Evolutionary conservation across 2,329 filamentous ascomycete genomes (phyloP).

Genomic region (Dothistroma septosporum): DNA sequence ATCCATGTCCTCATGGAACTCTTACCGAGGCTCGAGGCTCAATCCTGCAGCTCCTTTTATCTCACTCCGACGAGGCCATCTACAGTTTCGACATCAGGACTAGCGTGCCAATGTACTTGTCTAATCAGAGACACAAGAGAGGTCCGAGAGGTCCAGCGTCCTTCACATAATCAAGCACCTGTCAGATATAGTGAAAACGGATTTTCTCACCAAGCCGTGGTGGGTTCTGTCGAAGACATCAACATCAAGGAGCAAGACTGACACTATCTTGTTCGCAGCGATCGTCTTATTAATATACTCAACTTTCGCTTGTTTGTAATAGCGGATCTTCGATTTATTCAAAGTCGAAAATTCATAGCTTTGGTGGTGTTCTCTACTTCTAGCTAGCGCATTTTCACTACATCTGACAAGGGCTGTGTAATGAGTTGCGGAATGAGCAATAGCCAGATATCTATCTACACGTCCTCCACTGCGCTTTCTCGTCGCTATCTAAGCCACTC

Average conservation of each 20-base stretch:
- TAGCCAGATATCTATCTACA: conserved; percentile 1
- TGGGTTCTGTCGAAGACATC: neutral
- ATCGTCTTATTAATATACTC: too few relatives aligned
- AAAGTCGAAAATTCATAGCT: too few relatives aligned
- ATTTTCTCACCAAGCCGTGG: too few relatives aligned
- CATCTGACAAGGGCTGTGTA: too few relatives aligned
- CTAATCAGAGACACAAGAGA: neutral
- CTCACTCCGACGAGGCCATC: neutral
- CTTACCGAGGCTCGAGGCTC: neutral
- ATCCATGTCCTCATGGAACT: neutral
- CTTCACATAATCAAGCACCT: too few relatives aligned
- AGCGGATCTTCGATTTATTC: too few relatives aligned
- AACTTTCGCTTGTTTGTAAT: too few relatives aligned
- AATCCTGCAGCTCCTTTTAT: neutral
- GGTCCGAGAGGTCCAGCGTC: too few relatives aligned
- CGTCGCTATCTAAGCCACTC: neutral
- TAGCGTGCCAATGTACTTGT: neutral
- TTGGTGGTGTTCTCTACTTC: too few relatives aligned
- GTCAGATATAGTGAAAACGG: too few relatives aligned
- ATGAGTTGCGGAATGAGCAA: neutral
- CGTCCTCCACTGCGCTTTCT: neutral
- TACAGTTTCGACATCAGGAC: neutral
- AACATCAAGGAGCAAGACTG: neutral
- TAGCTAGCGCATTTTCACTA: too few relatives aligned
- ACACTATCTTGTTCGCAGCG: too few relatives aligned